Evolutionary conservation across 2,329 filamentous ascomycete species (phyloP).

Genomic region (Monosporascus sp.): DNA sequence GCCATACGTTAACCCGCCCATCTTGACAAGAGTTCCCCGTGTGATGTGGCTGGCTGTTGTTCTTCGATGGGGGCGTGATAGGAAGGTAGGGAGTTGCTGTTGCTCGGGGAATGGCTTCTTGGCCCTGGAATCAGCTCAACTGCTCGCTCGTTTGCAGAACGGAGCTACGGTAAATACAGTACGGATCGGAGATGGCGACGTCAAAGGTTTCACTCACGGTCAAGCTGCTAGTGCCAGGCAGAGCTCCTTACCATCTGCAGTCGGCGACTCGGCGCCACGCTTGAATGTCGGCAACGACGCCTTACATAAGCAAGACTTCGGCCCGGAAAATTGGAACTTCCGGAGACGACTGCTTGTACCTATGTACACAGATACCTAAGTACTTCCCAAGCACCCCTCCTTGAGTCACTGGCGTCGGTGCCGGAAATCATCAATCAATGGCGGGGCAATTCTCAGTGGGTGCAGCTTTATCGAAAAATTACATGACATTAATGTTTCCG

Average conservation of each 20-base stretch:
- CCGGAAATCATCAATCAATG: not conserved
- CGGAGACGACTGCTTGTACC: not conserved
- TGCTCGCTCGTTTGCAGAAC: not conserved
- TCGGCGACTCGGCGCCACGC: no score
- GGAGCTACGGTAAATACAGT: not conserved
- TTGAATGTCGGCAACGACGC: no score
- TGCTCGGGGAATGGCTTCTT: not conserved
- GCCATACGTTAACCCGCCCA: slow-evolving; percentile 15
- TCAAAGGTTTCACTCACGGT: not conserved
- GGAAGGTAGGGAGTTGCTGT: not conserved
- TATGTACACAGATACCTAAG: not conserved
- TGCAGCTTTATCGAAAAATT: no score
- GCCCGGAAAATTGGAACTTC: no score
- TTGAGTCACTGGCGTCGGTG: not conserved
- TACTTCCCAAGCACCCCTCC: not conserved
- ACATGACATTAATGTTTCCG: no score
- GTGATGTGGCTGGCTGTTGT: not conserved
- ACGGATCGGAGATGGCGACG: not conserved
- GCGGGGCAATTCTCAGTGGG: not conserved
- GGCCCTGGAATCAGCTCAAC: not conserved
- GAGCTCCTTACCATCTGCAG: no score
- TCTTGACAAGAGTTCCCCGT: slow-evolving; percentile 2
- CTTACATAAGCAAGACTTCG: no score
- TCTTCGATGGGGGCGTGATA: not conserved
- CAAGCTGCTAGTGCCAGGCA: not conserved